Evolutionary conservation across 306 rosid genomes (phyloP).

Genomic region (Vigna unguiculata): DNA sequence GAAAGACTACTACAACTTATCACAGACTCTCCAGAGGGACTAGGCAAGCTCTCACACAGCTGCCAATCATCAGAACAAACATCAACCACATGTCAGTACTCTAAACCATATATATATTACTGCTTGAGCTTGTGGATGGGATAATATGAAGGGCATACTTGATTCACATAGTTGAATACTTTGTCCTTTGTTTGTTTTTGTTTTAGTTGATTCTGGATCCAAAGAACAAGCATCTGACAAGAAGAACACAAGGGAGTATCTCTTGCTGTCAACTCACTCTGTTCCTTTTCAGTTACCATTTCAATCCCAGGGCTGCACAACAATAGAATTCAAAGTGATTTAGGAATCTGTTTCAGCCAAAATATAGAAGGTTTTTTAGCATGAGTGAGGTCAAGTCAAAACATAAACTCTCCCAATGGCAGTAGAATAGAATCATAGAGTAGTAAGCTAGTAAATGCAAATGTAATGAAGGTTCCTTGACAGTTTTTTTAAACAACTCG

Average conservation of each 20-base stretch:
- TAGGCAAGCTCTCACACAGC: constrained; percentile 82
- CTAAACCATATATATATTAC: neutral
- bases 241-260: constrained; percentile 65
- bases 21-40: constrained; percentile 79
- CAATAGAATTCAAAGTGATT: constrained; percentile 26
- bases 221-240: constrained; percentile 80
- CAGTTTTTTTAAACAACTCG: neutral
- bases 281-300: constrained; percentile 65
- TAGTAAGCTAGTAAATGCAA: constrained; percentile 3
- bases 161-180: constrained; percentile 67
- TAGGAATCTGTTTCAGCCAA: constrained; percentile 20
- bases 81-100: constrained; percentile 25
- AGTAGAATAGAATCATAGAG: constrained; percentile 8
- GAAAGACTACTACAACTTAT: constrained; percentile 63
- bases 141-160: constrained; percentile 54
- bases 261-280: constrained; percentile 45
- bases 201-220: constrained; percentile 80
- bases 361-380: constrained; percentile 7
- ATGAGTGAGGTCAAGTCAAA: constrained; percentile 31
- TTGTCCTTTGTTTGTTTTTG: constrained; percentile 69
- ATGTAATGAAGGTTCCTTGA: constrained; percentile 19
- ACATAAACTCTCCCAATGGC: constrained; percentile 4
- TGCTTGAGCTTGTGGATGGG: constrained; percentile 19
- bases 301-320: constrained; percentile 63
- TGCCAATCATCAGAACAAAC: constrained; percentile 47